Percentiles rank a stretch among this genome's conserved stretches.
These are phyloP conservation scores for Meredithiella fracta DNA, from an alignment of 2,329 filamentous ascomycete species.

Conservation along the genomic window DNA sequence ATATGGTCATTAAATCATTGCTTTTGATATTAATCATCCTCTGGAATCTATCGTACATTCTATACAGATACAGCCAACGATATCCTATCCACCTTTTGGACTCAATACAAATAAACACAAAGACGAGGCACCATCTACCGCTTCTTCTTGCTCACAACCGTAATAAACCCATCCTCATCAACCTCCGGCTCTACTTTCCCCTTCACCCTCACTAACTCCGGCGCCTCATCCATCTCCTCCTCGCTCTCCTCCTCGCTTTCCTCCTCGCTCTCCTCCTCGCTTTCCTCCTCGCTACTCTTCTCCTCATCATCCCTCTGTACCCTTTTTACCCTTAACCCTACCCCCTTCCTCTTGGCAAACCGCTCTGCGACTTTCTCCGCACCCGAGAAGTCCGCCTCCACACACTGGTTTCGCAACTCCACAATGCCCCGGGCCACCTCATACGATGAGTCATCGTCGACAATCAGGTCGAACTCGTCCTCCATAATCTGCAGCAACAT, in stretches of 20 bases:
- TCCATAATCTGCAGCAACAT: conserved; percentile 80
- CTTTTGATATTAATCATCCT: background rate
- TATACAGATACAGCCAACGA: background rate
- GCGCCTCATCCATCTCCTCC: conserved; percentile 54
- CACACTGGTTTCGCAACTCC: conserved; percentile 45
- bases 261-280: conserved; percentile 24
- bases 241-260: conserved; percentile 37
- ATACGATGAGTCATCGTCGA: conserved; percentile 75
- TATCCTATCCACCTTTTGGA: too few relatives aligned
- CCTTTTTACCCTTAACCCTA: conserved; percentile 32
- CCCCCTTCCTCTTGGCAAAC: conserved; percentile 45
- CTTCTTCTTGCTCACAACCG: conserved; percentile 49
- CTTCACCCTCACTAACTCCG: conserved; percentile 39
- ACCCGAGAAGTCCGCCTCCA: conserved; percentile 47
- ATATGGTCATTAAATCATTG: background rate
- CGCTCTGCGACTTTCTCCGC: conserved; percentile 46
- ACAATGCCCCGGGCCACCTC: conserved; percentile 60
- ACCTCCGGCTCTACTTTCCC: conserved; percentile 54
- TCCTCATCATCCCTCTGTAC: conserved; percentile 38
- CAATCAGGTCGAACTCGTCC: conserved; percentile 85
- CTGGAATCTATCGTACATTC: background rate
- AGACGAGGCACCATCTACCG: background rate
- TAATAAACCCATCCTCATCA: conserved; percentile 70
- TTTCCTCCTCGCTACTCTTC: conserved; percentile 43
- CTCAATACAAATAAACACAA: background rate